Conservation (phyloP, 805 yeast species). For the Candida vartiovaarae region DNA sequence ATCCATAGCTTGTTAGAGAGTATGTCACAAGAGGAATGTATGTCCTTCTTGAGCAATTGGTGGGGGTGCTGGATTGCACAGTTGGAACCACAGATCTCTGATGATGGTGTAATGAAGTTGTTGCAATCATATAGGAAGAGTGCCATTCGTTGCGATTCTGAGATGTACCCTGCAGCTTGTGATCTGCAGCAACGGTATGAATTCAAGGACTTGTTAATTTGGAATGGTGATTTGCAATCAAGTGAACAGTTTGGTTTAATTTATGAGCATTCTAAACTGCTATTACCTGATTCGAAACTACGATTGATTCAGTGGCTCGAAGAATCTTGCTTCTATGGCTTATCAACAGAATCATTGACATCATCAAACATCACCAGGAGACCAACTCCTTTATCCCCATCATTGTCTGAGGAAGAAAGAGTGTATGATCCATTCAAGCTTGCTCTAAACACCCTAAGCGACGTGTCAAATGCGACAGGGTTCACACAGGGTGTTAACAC, state of each 20-base stretch:
- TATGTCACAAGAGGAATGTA: constrained; percentile 15
- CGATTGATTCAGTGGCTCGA: constrained; percentile 19
- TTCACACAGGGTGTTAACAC: constrained; percentile 18
- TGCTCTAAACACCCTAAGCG: constrained; percentile 17
- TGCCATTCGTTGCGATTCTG: constrained; percentile 9
- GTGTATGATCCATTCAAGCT: constrained; percentile 24
- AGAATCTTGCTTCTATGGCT: constrained; percentile 9
- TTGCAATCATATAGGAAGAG: constrained; percentile 21
- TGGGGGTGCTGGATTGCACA: constrained; percentile 31
- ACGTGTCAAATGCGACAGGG: constrained; percentile 19
- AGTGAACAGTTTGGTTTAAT: constrained; percentile 17
- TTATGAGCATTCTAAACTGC: constrained; percentile 11
- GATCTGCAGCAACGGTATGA: constrained; percentile 1
- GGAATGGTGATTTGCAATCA: constrained; percentile 6
- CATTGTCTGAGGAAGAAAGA: background rate
- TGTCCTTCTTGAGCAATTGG: constrained; percentile 24
- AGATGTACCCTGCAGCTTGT: constrained; percentile 5
- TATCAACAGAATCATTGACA: constrained; percentile 9
- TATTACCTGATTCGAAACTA: constrained; percentile 5
- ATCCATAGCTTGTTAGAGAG: constrained; percentile 12
- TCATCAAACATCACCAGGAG: constrained; percentile 19
- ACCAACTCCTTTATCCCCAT: constrained; percentile 7
- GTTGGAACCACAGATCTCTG: constrained; percentile 22
- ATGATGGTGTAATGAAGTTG: constrained; percentile 29
- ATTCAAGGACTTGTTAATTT: constrained; percentile 17